Conservation (phyloP, 257 asterid genomes). For the Solanum medicagineum region DNA sequence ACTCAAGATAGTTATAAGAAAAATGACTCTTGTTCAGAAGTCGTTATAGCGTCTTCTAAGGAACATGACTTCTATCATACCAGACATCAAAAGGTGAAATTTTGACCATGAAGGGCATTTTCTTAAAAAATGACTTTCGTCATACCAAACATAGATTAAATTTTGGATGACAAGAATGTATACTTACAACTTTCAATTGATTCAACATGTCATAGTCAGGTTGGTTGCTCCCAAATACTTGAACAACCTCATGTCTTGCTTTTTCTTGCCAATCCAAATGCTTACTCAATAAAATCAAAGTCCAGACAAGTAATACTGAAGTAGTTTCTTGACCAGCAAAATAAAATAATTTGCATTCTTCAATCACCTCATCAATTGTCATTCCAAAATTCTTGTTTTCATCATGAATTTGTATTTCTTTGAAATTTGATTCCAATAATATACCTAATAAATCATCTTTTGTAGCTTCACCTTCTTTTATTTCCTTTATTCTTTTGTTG, state of each 20-base stretch:
- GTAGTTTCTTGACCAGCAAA: no score
- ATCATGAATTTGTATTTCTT: background rate
- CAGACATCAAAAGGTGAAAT: background rate
- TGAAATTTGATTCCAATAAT: constrained; percentile 4
- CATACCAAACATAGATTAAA: background rate
- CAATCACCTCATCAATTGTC: background rate
- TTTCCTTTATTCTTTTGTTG: background rate
- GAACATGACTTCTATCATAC: background rate
- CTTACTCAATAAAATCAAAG: no score
- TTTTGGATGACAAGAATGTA: no score
- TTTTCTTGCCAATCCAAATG: no score
- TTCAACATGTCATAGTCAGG: no score
- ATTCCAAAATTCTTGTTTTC: background rate
- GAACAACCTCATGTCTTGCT: no score
- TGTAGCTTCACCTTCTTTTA: background rate
- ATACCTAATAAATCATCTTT: constrained; percentile 4
- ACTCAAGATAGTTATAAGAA: background rate
- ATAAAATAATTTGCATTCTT: no score
- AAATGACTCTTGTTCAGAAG: background rate
- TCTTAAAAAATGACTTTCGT: background rate
- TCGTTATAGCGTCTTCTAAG: background rate
- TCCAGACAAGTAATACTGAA: no score
- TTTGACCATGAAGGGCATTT: background rate
- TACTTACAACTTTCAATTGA: no score
- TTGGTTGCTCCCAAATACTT: no score